Evolutionary conservation across 495 filamentous ascomycete species (phyloP), one percentile per base, ranked within the genome.

Genomic region (Lindgomyces ingoldianus): DNA sequence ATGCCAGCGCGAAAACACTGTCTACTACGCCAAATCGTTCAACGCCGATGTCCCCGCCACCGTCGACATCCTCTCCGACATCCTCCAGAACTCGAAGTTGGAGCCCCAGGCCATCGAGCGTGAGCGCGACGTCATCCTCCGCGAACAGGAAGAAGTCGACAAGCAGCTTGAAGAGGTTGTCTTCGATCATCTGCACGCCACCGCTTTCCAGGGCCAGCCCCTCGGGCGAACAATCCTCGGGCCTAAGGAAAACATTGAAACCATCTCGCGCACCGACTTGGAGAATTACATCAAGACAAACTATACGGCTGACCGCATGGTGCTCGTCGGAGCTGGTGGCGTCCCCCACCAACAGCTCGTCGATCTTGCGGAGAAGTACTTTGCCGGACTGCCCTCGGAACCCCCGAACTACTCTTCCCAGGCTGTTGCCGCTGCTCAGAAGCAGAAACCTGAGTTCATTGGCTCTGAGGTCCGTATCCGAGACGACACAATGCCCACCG

Each of bases 141-240:
- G 94, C 70, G 94, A 99, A 81, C 91, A 96, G 70, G 95, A 99
- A 81, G 94, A 99, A 82, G 94, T 99, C 71, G 95, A 98, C 83
- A 98, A 98, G 85, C 92, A 97, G 82, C 81, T 98, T 19, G 94
- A 99, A 80, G 94, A 99, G 78, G 94, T 99, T 70, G 95, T 99
- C 27, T 99, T 99, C 74, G 94, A 99, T 80, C 94, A 99, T 80
- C 85, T 99, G 16, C 94, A 99, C 79, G 95, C 94, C 74, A 98
- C 94, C 56, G 95, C 94, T 65, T 99, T 89, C 87, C 91, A 96
- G 81, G 80, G 83, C 74, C 94, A 99, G 81, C 90, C 95, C 64
- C 85, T 99, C 21, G 94, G 94, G 75, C 92, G 94, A 75, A 99
- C 94, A 58, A 99, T 99, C 77, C 85, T 99, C 57, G 94, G 94